Evolutionary conservation across 306 rosid species (phyloP).

Genomic region (Begonia masoniana): DNA sequence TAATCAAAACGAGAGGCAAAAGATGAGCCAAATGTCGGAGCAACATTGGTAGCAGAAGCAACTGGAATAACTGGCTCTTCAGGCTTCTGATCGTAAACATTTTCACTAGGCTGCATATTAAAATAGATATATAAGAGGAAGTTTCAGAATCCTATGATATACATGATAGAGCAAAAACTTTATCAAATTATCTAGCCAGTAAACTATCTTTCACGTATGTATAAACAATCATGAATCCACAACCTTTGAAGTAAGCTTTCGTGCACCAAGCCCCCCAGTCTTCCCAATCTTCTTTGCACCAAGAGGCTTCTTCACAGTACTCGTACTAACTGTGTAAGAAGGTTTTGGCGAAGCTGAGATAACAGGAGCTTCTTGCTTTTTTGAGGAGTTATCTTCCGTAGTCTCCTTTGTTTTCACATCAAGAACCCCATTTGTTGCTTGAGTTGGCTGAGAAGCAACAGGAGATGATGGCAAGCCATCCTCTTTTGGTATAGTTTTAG

Average conservation of each 20-base stretch:
- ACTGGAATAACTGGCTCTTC: constrained; percentile 50
- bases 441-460: constrained; percentile 39
- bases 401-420: constrained; percentile 35
- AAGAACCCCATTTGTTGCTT: constrained; percentile 42
- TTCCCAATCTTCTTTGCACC: constrained; percentile 74
- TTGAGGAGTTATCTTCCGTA: constrained; percentile 34
- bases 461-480: constrained; percentile 43
- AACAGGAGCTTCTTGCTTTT: constrained; percentile 48
- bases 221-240: not conserved
- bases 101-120: constrained; percentile 60
- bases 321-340: constrained; percentile 33
- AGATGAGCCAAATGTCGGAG: constrained; percentile 39
- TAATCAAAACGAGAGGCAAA: constrained; percentile 85
- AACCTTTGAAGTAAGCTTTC: constrained; percentile 63
- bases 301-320: constrained; percentile 65
- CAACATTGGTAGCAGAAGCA: constrained; percentile 35
- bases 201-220: too few relatives aligned
- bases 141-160: too few relatives aligned
- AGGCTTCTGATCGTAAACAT: constrained; percentile 89
- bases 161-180: too few relatives aligned
- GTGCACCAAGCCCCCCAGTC: constrained; percentile 90
- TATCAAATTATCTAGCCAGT: too few relatives aligned
- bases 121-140: too few relatives aligned
- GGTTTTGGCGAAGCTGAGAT: constrained; percentile 53
- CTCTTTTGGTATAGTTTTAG: constrained; percentile 79